Evolutionary conservation across 176 grass and related monocot genomes (phyloP), one percentile per base, ranked within the genome.

Genomic region (Zoysia japonica): DNA sequence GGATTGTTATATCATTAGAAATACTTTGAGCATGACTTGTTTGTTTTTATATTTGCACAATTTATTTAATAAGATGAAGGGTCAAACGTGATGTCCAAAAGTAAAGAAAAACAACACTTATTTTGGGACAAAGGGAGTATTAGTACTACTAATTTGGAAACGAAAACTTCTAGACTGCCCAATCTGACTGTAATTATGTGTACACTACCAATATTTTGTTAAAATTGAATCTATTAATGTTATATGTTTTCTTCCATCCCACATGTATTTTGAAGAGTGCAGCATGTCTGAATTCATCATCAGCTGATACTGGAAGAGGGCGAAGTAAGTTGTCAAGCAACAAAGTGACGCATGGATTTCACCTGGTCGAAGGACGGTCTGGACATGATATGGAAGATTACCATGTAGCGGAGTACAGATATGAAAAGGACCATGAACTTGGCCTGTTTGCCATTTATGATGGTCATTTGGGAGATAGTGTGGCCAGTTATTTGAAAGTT

Each of bases 331-430:
- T 85, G 82, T 94, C 94, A 76, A 81, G 83, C 82, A 92, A 97
- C 78, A 92, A 84, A 91, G 69, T 94, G 20, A 88, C 81, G 38
- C 92, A 92, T 78, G 95, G 86, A 41, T 94, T 98, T 72, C 88
- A 94, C 78, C 82, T 98, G 85, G 85, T 89, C 5, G 92, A 98
- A 88, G 88, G 95, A 57, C 90, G 82, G 88, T 87, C 90, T 80
- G 90, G 89, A 15, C 92, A 98, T 83, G 88, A 94, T 62, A 98
- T 98, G 95, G 95, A 98, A 83, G 92, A 98, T 77, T 92, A 94
- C 48, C 95, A 90, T 87, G 95, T 92, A 61, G 89, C 92, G 4
- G 81, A 90, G 67, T 98, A 98, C 80, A 97, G 87, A 88, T 85
- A 73, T 36, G 85, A 90, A 81, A 90, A 92, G 40, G 44, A 65